phyloP scores from a whole-genome alignment of 2,329 filamentous ascomycete species.

The Lasiodiplodia hormozganensis region DNA sequence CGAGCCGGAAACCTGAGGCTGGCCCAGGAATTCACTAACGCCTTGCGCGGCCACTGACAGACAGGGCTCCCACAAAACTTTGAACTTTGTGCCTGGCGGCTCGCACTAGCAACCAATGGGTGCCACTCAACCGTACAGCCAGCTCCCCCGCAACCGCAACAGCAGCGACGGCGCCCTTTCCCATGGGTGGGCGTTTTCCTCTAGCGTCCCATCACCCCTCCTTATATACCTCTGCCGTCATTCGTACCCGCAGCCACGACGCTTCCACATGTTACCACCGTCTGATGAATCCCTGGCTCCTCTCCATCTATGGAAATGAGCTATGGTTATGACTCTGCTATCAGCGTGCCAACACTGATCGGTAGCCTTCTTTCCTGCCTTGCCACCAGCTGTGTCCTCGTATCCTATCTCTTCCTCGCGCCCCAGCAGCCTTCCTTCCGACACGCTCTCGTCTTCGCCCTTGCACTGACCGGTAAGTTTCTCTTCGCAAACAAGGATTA shows the following conservation, averaged over 20 bases:
- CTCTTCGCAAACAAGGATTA: not conserved
- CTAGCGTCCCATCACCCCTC: not conserved
- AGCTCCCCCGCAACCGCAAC: constrained; percentile 7
- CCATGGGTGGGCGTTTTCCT: not conserved
- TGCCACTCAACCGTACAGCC: constrained; percentile 2
- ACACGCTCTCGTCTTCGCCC: constrained; percentile 37
- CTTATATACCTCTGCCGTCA: constrained; percentile 3
- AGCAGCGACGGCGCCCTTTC: not conserved
- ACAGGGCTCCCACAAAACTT: constrained; percentile 1
- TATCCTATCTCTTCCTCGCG: constrained; percentile 34
- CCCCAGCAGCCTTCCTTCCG: constrained; percentile 36
- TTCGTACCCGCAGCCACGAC: not conserved
- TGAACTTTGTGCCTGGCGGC: constrained; percentile 19
- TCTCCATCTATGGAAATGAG: constrained; percentile 11
- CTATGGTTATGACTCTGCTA: constrained; percentile 27
- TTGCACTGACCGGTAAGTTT: constrained; percentile 35
- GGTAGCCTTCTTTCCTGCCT: constrained; percentile 36
- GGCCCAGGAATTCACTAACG: not conserved
- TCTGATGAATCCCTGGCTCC: constrained; percentile 16
- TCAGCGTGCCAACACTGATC: constrained; percentile 34
- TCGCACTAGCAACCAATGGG: constrained; percentile 11
- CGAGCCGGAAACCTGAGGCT: constrained; percentile 8
- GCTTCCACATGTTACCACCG: too few species aligned
- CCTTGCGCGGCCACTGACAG: constrained; percentile 1
- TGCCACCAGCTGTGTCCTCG: constrained; percentile 33